Evolutionary conservation across 1,139 yeast species (phyloP).

Genomic region (Blastobotrys serpentis): DNA sequence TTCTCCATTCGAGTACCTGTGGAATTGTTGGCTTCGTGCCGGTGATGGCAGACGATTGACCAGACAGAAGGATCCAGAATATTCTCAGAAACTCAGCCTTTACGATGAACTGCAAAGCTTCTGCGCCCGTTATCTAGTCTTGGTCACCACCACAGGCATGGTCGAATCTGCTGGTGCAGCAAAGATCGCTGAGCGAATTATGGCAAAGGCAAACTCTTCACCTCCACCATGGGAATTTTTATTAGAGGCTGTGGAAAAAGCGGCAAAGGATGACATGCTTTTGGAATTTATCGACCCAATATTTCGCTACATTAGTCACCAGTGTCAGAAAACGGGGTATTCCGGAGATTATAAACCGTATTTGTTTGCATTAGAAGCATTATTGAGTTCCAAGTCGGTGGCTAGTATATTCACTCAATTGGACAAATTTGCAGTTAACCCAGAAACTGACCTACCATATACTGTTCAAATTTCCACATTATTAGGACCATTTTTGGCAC

Average conservation of each 20-base stretch:
- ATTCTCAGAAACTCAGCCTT: slow-evolving; percentile 19
- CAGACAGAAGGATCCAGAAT: slow-evolving; percentile 18
- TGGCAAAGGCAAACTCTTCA: slow-evolving; percentile 21
- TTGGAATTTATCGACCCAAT: slow-evolving; percentile 59
- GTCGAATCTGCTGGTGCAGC: slow-evolving; percentile 17
- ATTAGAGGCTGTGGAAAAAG: slow-evolving; percentile 54
- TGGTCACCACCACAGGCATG: slow-evolving; percentile 20
- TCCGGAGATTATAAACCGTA: slow-evolving; percentile 49
- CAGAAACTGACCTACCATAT: slow-evolving; percentile 43
- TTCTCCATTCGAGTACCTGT: slow-evolving; percentile 29
- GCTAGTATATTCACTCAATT: slow-evolving; percentile 60
- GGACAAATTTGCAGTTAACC: slow-evolving; percentile 45
- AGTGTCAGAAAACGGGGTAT: slow-evolving; percentile 20
- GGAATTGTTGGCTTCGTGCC: slow-evolving; percentile 28
- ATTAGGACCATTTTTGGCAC: slow-evolving; percentile 71
- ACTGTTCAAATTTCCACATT: slow-evolving; percentile 61
- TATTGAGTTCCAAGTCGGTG: slow-evolving; percentile 61
- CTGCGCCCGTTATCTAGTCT: slow-evolving; percentile 18
- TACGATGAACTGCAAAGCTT: slow-evolving; percentile 22
- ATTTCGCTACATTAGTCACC: slow-evolving; percentile 23
- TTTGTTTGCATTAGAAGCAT: slow-evolving; percentile 55
- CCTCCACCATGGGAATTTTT: slow-evolving; percentile 50
- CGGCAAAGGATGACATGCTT: slow-evolving; percentile 65
- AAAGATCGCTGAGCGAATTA: slow-evolving; percentile 23
- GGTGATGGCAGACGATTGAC: slow-evolving; percentile 19